A percentile compares a stretch with the other conserved stretches of the same genome.
These are phyloP conservation scores for Salisapilia sapeloensis DNA, from an alignment of 352 stramenopile genomes.

Conservation along the genomic window DNA sequence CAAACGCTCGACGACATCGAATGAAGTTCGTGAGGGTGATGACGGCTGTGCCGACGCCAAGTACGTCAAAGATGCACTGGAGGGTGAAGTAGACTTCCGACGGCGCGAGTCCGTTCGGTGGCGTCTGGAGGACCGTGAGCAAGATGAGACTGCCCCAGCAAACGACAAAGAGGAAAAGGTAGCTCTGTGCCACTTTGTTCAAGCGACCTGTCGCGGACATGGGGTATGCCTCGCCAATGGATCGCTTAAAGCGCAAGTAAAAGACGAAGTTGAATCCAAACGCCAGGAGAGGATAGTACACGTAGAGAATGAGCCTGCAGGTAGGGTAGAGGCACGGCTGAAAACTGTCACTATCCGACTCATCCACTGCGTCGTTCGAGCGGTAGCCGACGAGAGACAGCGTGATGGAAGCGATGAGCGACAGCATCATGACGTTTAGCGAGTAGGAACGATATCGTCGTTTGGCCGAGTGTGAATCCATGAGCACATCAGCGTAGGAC, in stretches of 20 bases:
- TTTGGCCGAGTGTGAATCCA: constrained; percentile 49
- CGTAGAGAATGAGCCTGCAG: constrained; percentile 52
- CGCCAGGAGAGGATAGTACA: constrained; percentile 54
- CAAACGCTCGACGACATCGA: constrained; percentile 45
- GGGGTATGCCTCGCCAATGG: constrained; percentile 50
- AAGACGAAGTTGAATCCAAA: constrained; percentile 69
- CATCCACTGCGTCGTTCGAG: constrained; percentile 7
- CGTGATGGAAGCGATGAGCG: constrained; percentile 30
- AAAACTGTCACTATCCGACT: constrained; percentile 14
- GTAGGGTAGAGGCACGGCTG: constrained; percentile 48
- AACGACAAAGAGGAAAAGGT: constrained; percentile 50
- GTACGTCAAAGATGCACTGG: constrained; percentile 50
- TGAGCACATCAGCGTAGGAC: constrained; percentile 49
- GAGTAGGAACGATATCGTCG: constrained; percentile 39
- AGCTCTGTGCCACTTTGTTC: constrained; percentile 52
- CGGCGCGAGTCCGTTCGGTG: constrained; percentile 6
- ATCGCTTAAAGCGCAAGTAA: constrained; percentile 59
- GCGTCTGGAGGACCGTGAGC: constrained; percentile 24
- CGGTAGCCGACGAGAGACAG: constrained; percentile 38
- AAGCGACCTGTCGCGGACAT: constrained; percentile 42
- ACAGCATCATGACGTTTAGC: constrained; percentile 48
- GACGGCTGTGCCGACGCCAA: constrained; percentile 38
- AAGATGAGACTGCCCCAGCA: constrained; percentile 61
- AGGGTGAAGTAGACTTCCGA: constrained; percentile 18
- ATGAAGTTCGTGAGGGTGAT: constrained; percentile 70